phyloP scores from a whole-genome alignment of 169 alveolate genomes.

The Eimeria necatrix region DNA sequence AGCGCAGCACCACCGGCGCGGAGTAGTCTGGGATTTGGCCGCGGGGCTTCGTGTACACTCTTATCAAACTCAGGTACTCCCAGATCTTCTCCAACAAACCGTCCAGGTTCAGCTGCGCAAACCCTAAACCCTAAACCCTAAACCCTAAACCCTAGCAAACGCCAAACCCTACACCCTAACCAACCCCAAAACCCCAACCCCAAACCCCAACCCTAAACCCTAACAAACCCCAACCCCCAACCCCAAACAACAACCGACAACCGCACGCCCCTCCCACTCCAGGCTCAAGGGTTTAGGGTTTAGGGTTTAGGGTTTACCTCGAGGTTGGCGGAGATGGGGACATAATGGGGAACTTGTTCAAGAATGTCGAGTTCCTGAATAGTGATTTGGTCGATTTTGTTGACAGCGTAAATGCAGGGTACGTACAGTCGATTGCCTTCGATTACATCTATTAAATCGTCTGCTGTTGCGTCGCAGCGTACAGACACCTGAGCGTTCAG shows the following conservation, averaged over 20 bases:
- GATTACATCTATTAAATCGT: slow-evolving; percentile 98
- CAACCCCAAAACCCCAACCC: too few relatives aligned
- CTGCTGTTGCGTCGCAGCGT: slow-evolving; percentile 96
- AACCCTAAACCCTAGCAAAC: neutral
- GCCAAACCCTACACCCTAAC: too few relatives aligned
- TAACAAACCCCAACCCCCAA: neutral
- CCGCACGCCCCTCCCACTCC: too few relatives aligned
- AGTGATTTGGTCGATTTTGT: slow-evolving; percentile 92
- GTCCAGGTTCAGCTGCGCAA: slow-evolving; percentile 97
- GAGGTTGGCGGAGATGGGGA: slow-evolving; percentile 94
- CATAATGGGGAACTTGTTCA: slow-evolving; percentile 97
- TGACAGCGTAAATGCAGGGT: slow-evolving; percentile 95
- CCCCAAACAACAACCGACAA: neutral
- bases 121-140: neutral
- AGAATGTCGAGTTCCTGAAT: slow-evolving; percentile 96
- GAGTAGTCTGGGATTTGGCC: slow-evolving; percentile 74
- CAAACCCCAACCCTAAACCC: too few relatives aligned
- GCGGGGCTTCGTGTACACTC: slow-evolving; percentile 99
- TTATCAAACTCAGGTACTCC: slow-evolving; percentile 97
- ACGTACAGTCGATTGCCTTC: slow-evolving; percentile 97
- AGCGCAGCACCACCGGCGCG: slow-evolving; percentile 75
- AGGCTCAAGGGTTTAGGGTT: too few relatives aligned
- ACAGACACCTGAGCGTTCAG: slow-evolving; percentile 96
- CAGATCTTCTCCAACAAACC: slow-evolving; percentile 97
- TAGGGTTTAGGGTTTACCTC: too few relatives aligned